These are phyloP conservation scores for Dendrobium catenatum DNA, from an alignment of 106 monocot species.

Conservation along the genomic window DNA sequence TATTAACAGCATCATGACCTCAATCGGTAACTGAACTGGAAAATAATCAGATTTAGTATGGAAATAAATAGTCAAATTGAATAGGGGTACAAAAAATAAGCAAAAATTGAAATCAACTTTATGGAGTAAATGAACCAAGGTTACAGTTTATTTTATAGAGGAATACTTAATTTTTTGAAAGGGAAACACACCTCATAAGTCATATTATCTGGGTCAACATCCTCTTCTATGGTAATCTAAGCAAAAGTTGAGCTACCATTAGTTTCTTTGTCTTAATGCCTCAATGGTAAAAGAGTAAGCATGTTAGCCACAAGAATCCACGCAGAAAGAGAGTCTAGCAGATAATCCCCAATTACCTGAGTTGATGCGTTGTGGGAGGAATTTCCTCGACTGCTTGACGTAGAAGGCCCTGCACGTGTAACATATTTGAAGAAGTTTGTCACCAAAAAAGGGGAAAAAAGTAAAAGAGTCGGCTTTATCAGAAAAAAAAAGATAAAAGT, in stretches of 20 bases:
- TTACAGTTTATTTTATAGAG: neutral
- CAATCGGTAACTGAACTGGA: neutral
- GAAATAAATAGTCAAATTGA: neutral
- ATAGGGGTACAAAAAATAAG: neutral
- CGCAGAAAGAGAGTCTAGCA: neutral
- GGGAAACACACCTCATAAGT: slow-evolving; percentile 59
- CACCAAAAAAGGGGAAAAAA: neutral
- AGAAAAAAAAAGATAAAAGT: neutral
- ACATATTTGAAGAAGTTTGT: slow-evolving; percentile 16
- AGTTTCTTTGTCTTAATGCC: neutral
- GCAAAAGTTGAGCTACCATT: neutral
- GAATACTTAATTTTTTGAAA: neutral
- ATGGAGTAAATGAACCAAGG: neutral
- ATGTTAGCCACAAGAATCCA: neutral
- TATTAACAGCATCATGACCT: neutral
- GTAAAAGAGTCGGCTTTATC: neutral
- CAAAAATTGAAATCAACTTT: neutral
- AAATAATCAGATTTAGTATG: neutral
- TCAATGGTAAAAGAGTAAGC: neutral
- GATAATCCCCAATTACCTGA: slow-evolving; percentile 23
- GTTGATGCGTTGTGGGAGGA: slow-evolving; percentile 10
- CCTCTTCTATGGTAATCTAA: slow-evolving; percentile 45
- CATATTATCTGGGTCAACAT: slow-evolving; percentile 79
- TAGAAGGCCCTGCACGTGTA: slow-evolving; percentile 13
- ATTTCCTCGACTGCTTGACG: slow-evolving; percentile 16